Conservation (phyloP, 1,284 basidiomycete species). For the Cutaneotrichosporon arboriforme region DNA sequence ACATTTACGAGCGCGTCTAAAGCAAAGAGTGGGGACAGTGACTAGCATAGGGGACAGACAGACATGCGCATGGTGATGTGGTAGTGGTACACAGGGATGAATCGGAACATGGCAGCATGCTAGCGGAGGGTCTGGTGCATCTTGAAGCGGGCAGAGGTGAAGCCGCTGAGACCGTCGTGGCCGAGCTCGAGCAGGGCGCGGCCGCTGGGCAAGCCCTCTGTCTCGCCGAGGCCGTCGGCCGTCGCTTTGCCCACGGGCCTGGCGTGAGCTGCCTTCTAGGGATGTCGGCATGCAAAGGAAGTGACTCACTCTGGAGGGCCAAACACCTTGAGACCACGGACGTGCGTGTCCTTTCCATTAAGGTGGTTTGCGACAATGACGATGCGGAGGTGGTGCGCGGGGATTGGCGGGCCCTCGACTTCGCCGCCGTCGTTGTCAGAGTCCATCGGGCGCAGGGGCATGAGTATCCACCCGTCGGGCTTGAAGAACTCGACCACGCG, state of each 20-base stretch:
- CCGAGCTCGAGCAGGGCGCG: slow-evolving; percentile 35
- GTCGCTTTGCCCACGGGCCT: slow-evolving; percentile 52
- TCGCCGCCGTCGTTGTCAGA: slow-evolving; percentile 60
- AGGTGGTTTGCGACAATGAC: slow-evolving; percentile 90
- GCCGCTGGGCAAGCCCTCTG: slow-evolving; percentile 11
- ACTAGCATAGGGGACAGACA: background rate
- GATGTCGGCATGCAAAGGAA: no score
- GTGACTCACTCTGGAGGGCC: slow-evolving; percentile 70
- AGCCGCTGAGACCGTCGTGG: slow-evolving; percentile 48
- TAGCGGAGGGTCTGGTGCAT: slow-evolving; percentile 70
- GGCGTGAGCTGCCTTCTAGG: slow-evolving; percentile 44
- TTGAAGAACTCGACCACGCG: slow-evolving; percentile 76
- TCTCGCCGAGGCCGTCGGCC: background rate
- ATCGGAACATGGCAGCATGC: background rate
- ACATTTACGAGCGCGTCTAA: slow-evolving; percentile 65
- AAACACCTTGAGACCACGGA: slow-evolving; percentile 78
- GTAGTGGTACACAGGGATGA: background rate
- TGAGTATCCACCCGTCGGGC: slow-evolving; percentile 92
- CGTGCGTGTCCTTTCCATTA: slow-evolving; percentile 98
- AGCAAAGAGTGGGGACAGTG: background rate
- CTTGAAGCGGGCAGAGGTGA: slow-evolving; percentile 60
- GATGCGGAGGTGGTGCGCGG: slow-evolving; percentile 84
- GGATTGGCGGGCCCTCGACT: slow-evolving; percentile 61
- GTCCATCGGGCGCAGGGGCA: slow-evolving; percentile 74
- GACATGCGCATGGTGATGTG: background rate